Conservation (phyloP, 2,329 filamentous ascomycete species). For the Ophiosphaerella herpotricha region DNA sequence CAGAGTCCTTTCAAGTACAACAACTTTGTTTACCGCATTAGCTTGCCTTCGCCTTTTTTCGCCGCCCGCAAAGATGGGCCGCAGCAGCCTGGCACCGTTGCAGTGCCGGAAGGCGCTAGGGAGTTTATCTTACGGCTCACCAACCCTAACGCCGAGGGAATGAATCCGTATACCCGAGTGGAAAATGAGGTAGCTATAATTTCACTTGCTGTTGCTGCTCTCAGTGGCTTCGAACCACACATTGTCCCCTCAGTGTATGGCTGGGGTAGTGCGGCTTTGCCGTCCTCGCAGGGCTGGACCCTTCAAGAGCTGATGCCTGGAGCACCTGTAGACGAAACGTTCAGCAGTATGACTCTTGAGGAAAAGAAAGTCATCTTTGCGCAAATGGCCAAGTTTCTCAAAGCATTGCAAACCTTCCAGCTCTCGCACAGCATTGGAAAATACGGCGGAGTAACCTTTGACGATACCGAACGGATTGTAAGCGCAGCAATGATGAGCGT, state of each 20-base stretch:
- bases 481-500: slow-evolving; percentile 40
- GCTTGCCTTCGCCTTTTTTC: slow-evolving; percentile 15
- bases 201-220: slow-evolving; percentile 33
- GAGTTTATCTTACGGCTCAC: slow-evolving; percentile 42
- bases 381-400: slow-evolving; percentile 39
- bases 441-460: slow-evolving; percentile 42
- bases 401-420: slow-evolving; percentile 36
- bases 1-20: slow-evolving; percentile 43
- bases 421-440: slow-evolving; percentile 37
- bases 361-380: slow-evolving; percentile 34
- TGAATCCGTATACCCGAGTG: slow-evolving; percentile 22
- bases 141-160: slow-evolving; percentile 40
- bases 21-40: slow-evolving; percentile 44
- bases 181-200: slow-evolving; percentile 29
- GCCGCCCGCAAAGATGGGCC: slow-evolving; percentile 4
- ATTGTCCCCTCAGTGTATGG: slow-evolving; percentile 41
- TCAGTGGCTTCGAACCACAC: slow-evolving; percentile 26
- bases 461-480: slow-evolving; percentile 33
- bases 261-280: slow-evolving; percentile 28
- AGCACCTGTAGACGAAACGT: slow-evolving; percentile 21
- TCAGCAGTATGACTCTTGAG: slow-evolving; percentile 22
- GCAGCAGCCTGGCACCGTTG: slow-evolving; percentile 27
- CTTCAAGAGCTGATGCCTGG: slow-evolving; percentile 42
- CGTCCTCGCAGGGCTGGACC: slow-evolving; percentile 33
- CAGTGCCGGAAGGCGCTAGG: slow-evolving; percentile 28